A percentile compares a stretch with the other conserved stretches of the same genome.
phyloP scores from a whole-genome alignment of 2,329 filamentous ascomycete species.

The Talaromyces sp. region DNA sequence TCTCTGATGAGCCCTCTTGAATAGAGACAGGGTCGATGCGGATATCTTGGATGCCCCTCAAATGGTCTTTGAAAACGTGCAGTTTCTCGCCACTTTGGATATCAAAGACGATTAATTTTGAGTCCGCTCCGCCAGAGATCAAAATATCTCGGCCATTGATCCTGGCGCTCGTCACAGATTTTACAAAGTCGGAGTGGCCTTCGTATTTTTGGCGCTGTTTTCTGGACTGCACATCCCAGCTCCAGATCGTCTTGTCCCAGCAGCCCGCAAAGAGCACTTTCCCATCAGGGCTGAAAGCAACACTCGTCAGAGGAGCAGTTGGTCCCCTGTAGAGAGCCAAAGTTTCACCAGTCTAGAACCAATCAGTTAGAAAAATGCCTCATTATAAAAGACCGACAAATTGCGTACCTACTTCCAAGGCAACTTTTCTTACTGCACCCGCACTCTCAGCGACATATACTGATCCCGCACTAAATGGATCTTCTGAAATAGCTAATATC shows the following conservation, averaged over 20 bases:
- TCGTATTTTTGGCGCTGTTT: constrained; percentile 56
- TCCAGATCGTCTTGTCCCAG: constrained; percentile 92
- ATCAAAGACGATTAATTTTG: constrained; percentile 81
- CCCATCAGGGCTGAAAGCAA: constrained; percentile 58
- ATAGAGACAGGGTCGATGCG: constrained; percentile 64
- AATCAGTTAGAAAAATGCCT: not conserved
- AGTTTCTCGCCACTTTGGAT: constrained; percentile 61
- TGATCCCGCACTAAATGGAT: constrained; percentile 57
- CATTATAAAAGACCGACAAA: not conserved
- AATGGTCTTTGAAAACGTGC: constrained; percentile 72
- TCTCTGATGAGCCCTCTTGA: constrained; percentile 29
- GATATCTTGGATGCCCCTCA: constrained; percentile 74
- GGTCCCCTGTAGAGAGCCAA: constrained; percentile 63
- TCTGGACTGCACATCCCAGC: constrained; percentile 64
- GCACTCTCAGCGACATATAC: constrained; percentile 83
- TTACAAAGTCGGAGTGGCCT: constrained; percentile 89
- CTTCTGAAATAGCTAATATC: constrained; percentile 66
- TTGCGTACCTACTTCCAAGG: constrained; percentile 63
- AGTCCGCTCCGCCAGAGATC: constrained; percentile 72
- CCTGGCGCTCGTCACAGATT: constrained; percentile 62
- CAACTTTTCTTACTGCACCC: constrained; percentile 70
- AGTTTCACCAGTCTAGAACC: constrained; percentile 40
- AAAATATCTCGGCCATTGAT: constrained; percentile 59
- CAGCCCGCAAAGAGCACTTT: constrained; percentile 74
- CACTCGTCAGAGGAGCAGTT: constrained; percentile 70